Base-by-base conservation (phyloP, 2,329 filamentous ascomycete genomes). In the Esteya vermicola region DNA sequence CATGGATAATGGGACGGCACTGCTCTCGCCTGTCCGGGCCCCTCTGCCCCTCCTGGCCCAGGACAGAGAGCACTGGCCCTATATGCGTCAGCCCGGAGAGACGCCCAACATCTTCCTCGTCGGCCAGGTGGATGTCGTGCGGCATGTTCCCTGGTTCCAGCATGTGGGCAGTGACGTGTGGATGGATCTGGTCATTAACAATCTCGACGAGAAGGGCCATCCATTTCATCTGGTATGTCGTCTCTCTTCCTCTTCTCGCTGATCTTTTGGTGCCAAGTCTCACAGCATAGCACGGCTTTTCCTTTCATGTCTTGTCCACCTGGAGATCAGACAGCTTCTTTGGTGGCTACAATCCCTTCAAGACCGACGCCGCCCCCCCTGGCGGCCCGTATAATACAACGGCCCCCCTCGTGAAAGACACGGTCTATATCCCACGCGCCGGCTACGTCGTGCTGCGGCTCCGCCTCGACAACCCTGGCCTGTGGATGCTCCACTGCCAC, bases 101-200 rank as follows among this genome's bases (percentile, higher is more conserved):
- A 12, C 9, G 16, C 23, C 36, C 1, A 22, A 37, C 12, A 33
- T 42, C n/a, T n/a, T n/a, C n/a, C n/a, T n/a, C n/a, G n/a, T n/a
- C n/a, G n/a, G n/a, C n/a, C n/a, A n/a, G 10, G 42, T 12, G 1
- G 41, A 40, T 33, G 40, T 47, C 12, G 16, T 40, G 43, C 20
- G 41, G 30, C 32, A 44, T 36, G 22, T 41, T 38, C 42, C 47
- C 35, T 36, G 41, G 45, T 41, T 16, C 45, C 18, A 38, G 34
- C 12, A 38, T 14, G 16, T 20, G 16, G 33, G 33, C 16, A n/a
- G 19, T 2, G 22, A 20, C 14, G 12, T 9, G 5, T 40, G 38
- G 38, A 70, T 88, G 18, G 77, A 88, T 51, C 68, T 88, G 34
- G 60, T 85, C n/a, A 62, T 88, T n/a, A 45, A 45, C 36, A 45